Percentiles rank a stretch among this genome's conserved stretches.
These are phyloP conservation scores for Pseudogymnoascus sp. DNA, from an alignment of 2,329 filamentous ascomycete genomes.

Conservation along the genomic window DNA sequence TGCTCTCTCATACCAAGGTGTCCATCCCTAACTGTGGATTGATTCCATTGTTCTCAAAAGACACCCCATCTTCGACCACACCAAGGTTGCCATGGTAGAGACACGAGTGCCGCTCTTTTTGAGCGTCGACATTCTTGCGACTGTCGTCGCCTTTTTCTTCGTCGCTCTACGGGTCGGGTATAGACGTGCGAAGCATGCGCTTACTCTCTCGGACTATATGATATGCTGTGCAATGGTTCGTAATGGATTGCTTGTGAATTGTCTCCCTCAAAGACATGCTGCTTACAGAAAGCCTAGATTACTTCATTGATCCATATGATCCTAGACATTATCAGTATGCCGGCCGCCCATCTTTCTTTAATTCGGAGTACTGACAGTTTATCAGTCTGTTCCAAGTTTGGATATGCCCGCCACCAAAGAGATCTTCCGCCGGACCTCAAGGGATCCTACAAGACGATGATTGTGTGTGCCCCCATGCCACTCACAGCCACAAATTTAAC, in stretches of 20 bases:
- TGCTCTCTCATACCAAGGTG: background rate
- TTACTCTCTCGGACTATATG: background rate
- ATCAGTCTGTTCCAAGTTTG: background rate
- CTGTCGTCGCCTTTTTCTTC: background rate
- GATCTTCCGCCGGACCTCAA: background rate
- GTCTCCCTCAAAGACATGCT: background rate
- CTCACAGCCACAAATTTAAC: background rate
- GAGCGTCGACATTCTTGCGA: background rate
- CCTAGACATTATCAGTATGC: background rate
- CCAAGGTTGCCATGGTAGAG: background rate
- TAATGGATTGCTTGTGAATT: background rate
- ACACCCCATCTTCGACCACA: background rate
- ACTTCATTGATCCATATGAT: background rate
- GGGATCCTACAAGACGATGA: slow-evolving; percentile 4
- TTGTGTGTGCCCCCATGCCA: background rate
- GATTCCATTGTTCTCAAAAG: background rate
- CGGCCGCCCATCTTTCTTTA: background rate
- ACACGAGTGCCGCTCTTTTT: background rate
- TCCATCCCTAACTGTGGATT: background rate
- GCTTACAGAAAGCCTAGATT: background rate
- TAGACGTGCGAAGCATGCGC: background rate
- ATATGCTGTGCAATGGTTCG: slow-evolving; percentile 6
- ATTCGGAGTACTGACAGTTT: background rate
- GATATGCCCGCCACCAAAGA: background rate
- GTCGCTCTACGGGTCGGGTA: background rate